Evolutionary conservation across 1,284 basidiomycete genomes (phyloP).

Genomic region (Laetiporus sulphureus): DNA sequence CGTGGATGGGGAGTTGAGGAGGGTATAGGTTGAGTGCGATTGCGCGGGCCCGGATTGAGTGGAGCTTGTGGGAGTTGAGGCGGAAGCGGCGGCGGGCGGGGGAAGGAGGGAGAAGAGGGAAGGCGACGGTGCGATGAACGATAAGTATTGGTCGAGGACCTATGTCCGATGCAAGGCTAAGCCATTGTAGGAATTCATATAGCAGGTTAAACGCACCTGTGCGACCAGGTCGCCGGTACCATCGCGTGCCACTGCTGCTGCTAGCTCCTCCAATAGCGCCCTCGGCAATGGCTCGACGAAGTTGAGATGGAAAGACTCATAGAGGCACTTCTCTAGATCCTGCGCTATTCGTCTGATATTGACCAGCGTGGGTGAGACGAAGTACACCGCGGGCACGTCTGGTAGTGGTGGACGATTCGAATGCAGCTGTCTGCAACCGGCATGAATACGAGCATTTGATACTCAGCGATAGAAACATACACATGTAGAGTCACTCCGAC

Average conservation of each 20-base stretch:
- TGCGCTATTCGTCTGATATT: constrained; percentile 90
- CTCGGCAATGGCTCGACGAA: constrained; percentile 91
- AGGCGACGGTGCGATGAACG: constrained; percentile 92
- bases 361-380: constrained; percentile 84
- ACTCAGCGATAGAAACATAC: constrained; percentile 43
- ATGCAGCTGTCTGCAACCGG: constrained; percentile 74
- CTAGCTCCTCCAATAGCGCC: constrained; percentile 89
- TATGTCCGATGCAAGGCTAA: too few relatives aligned
- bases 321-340: constrained; percentile 82
- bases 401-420: constrained; percentile 83
- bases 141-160: constrained; percentile 94
- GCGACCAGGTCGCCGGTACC: constrained; percentile 81
- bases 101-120: constrained; percentile 92
- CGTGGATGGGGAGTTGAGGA: constrained; percentile 90
- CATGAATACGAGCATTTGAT: constrained; percentile 1
- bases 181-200: too few relatives aligned
- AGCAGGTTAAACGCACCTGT: constrained; percentile 58
- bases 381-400: constrained; percentile 97
- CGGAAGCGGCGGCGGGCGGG: constrained; percentile 28
- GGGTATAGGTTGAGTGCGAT: constrained; percentile 59
- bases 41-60: constrained; percentile 25
- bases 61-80: constrained; percentile 27
- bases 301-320: constrained; percentile 92
- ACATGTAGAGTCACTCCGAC: constrained; percentile 97
- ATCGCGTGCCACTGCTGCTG: constrained; percentile 80